Percentiles rank a stretch among this genome's conserved stretches.
These are phyloP conservation scores for Onygenales sp. DNA, from an alignment of 2,329 filamentous ascomycete species.

Conservation along the genomic window DNA sequence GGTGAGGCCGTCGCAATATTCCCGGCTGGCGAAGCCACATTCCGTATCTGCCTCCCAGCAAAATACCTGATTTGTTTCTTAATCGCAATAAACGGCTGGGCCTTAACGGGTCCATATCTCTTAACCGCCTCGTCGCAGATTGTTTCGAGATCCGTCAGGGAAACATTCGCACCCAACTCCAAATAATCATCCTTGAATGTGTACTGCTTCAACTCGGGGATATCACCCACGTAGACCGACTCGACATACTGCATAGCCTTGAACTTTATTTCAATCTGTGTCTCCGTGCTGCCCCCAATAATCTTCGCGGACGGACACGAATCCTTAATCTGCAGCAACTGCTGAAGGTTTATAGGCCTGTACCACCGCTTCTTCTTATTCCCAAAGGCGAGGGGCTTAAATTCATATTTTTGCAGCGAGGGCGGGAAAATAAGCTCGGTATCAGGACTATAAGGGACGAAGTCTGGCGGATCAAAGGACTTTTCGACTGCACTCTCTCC, in stretches of 20 bases:
- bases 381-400: constrained; percentile 75
- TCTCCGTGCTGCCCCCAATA: constrained; percentile 92
- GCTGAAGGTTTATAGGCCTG: constrained; percentile 73
- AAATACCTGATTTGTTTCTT: constrained; percentile 93
- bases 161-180: constrained; percentile 89
- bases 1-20: constrained; percentile 91
- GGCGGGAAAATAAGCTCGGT: constrained; percentile 95
- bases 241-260: constrained; percentile 84
- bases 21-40: constrained; percentile 92
- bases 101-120: constrained; percentile 60
- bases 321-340: constrained; percentile 85
- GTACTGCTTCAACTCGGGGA: constrained; percentile 77
- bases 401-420: constrained; percentile 68
- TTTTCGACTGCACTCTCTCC: constrained; percentile 42
- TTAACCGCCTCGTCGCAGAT: constrained; percentile 71
- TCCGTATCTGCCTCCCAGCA: constrained; percentile 88
- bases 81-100: constrained; percentile 82
- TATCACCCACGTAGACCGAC: constrained; percentile 89
- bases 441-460: constrained; percentile 88
- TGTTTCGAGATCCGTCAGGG: constrained; percentile 79
- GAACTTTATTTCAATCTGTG: constrained; percentile 97
- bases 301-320: constrained; percentile 80
- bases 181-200: constrained; percentile 68
- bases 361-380: constrained; percentile 95
- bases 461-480: constrained; percentile 71